These are phyloP conservation scores for Deakozyma indianensis DNA, from an alignment of 805 yeast genomes.

Conservation along the genomic window DNA sequence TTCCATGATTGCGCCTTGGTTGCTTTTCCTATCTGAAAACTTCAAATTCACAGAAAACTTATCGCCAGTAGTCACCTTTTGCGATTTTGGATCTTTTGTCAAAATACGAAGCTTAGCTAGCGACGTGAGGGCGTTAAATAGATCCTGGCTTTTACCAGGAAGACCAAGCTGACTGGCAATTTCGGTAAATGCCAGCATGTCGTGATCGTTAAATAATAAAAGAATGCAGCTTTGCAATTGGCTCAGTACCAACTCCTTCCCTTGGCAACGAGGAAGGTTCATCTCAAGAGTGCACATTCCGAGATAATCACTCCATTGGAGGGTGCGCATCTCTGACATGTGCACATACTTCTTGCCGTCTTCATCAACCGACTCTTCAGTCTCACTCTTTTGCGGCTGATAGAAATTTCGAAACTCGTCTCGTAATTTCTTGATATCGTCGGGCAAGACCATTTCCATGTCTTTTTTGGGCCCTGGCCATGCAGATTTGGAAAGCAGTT, in stretches of 20 bases:
- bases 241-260: not conserved
- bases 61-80: not conserved
- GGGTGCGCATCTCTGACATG: not conserved
- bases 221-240: not conserved
- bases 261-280: not conserved
- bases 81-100: not conserved
- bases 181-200: not conserved
- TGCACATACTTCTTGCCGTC: not conserved
- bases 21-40: not conserved
- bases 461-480: not conserved
- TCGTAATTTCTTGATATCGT: not conserved
- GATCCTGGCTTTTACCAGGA: not conserved
- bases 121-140: not conserved
- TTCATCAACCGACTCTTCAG: not conserved
- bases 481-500: not conserved
- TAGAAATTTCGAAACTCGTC: not conserved
- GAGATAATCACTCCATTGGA: not conserved
- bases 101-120: not conserved
- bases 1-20: not conserved
- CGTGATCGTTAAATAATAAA: not conserved
- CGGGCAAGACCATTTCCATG: not conserved
- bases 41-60: not conserved
- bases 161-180: not conserved
- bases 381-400: too few relatives aligned
- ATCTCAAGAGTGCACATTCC: not conserved